Base-by-base conservation (phyloP, 768 basidiomycete genomes). In the Boletus fagicola region DNA sequence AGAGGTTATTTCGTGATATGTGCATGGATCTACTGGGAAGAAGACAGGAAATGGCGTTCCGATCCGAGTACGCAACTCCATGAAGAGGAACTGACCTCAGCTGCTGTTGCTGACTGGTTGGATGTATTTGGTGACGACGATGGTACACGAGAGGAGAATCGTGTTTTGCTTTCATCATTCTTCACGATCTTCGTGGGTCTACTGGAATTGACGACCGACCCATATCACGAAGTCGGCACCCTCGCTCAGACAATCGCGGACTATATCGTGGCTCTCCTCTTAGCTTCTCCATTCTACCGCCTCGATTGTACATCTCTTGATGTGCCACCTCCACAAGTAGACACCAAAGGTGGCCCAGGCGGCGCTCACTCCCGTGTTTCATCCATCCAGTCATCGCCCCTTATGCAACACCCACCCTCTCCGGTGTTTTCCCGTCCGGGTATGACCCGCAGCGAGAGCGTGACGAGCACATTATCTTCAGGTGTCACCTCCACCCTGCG, bases 1-100 rank as follows among this genome's bases (percentile, higher is more conserved):
- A 78, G 94, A 54, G 97, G 96, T 8, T 92, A 92, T 76, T 94
- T 98, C 64, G 92, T 96, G 48, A 85, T 94, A 39, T 97, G 96
- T 60, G 94, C 96, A 1, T 98, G 96, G 95, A 76, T 93, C 10
- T 95, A 97, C 69, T 92, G 92, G 86, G 94, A 97, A 68, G 92
- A 95, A 69, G 91, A 96, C 63, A 75, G 86, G 49, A 82, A 79
- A 57, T 85, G 87, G 83, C 74, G 80, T 62, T 75, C 52, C 66
- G 78, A 63, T 38, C 62, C 71, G 16, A 63, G 59, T 22, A 46
- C 60, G 31, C 65, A 72, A 56, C 63, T 74, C 31, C 77, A 78
- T 31, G 86, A 87, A 48, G 88, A 92, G n/a, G 89, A 92, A 53
- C 68, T 90, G 53, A 86, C 90, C 16, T 77, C 78, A 18, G 80